Base-by-base conservation (phyloP, 139 green algal genomes). In the Closterium sp. region DNA sequence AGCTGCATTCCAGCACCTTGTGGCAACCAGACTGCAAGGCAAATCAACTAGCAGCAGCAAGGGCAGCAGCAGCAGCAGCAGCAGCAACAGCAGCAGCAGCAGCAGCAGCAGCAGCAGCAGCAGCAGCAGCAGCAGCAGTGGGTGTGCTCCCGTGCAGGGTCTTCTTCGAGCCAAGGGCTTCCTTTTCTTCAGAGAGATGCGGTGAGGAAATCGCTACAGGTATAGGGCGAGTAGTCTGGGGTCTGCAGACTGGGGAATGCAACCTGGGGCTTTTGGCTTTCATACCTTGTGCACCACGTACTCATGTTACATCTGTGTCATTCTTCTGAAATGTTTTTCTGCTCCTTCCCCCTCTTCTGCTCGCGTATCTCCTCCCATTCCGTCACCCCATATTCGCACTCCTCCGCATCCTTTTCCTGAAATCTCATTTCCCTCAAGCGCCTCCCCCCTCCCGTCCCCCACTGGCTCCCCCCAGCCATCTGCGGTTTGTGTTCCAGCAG, bases 111-210 rank as follows among this genome's bases (percentile, higher is more conserved):
- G 38, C 21, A 12, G 38, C 38, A 66, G 10, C 21, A 12, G 10
- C 38, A 1, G 10, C 38, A 66, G 38, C 38, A 66, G 38, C 38
- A 66, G 10, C 38, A 66, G 10, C 38, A 66, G 5, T 12, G 38
- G 38, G 38, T 66, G 55, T 76, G 55, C 55, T 36, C 25, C 34
- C 34, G 35, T 33, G 30, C 34, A 93, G 38, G 91, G 91, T 89
- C 19, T 93, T 21, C 87, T 93, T 32, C 91, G 91, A 32, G 35
- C 88, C 81, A 93, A 93, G 36, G 91, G 91, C 31, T 21, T 93
- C 55, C 4, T 93, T 1, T 93, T 36, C 32, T 93, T 93, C 55
- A 76, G 25, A 12, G 55, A 76, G 25, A 25, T 76, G 12, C 55
- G 55, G 55, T 76, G 25, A 28, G 55, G 55, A 76, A n/a, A 19